Evolutionary conservation across 805 yeast species (phyloP).

Genomic region (Yamadazyma ubonensis): DNA sequence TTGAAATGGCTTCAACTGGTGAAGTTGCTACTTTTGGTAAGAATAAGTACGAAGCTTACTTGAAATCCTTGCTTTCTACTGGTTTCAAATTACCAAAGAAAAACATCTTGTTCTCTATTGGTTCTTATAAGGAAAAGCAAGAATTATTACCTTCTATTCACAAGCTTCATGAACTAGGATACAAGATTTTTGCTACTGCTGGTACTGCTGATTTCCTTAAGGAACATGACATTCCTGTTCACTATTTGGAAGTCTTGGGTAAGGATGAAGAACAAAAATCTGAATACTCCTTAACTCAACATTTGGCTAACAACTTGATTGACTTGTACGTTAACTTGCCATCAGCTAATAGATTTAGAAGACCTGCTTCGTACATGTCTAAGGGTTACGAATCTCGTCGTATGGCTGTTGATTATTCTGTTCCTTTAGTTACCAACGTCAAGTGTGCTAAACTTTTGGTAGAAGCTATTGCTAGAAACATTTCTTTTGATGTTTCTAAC

Average conservation of each 20-base stretch:
- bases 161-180: conserved; percentile 80
- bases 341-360: conserved; percentile 93
- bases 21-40: conserved; percentile 97
- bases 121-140: conserved; percentile 94
- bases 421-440: conserved; percentile 96
- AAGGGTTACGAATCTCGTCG: conserved; percentile 98
- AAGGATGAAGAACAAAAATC: conserved; percentile 78
- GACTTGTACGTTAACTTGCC: conserved; percentile 97
- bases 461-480: conserved; percentile 84
- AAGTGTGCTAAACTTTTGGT: conserved; percentile 94
- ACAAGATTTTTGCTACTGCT: conserved; percentile 91
- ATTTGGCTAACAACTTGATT: conserved; percentile 93
- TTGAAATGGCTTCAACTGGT: conserved; percentile 99
- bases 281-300: conserved; percentile 94
- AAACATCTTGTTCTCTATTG: conserved; percentile 89
- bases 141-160: conserved; percentile 87
- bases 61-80: conserved; percentile 90
- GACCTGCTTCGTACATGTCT: conserved; percentile 97
- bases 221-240: conserved; percentile 92
- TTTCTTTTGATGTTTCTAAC: conserved; percentile 63
- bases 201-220: conserved; percentile 98
- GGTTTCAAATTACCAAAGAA: conserved; percentile 95
- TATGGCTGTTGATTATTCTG: conserved; percentile 98
- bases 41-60: conserved; percentile 94
- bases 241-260: conserved; percentile 83